These are phyloP conservation scores for Fusarium austroafricanum DNA, from an alignment of 2,329 filamentous ascomycete genomes.

Conservation along the genomic window DNA sequence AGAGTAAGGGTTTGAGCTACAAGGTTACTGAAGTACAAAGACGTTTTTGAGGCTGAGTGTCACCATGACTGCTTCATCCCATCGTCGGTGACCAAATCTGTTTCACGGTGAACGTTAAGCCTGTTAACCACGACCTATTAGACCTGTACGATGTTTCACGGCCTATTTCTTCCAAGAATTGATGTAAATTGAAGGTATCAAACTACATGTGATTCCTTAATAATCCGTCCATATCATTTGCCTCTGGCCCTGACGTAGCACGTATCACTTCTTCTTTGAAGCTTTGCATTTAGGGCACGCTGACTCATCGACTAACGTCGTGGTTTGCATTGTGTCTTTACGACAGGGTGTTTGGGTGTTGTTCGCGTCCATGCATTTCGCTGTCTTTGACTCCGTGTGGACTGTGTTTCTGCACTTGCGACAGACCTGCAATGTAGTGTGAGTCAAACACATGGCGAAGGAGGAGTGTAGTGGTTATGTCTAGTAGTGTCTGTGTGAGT, in stretches of 20 bases:
- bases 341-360: neutral
- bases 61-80: neutral
- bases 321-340: neutral
- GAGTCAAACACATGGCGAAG: neutral
- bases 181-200: neutral
- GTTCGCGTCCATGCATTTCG: neutral
- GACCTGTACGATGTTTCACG: conserved; percentile 4
- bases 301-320: neutral
- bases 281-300: neutral
- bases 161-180: too few relatives aligned
- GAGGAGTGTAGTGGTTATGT: neutral
- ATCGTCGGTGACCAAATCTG: neutral
- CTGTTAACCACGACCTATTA: too few relatives aligned
- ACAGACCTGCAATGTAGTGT: neutral
- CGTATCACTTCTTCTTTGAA: neutral
- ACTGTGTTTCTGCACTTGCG: neutral
- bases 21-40: neutral
- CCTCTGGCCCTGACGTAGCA: too few relatives aligned
- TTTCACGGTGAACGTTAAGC: neutral
- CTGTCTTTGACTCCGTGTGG: neutral
- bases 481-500: too few relatives aligned
- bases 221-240: too few relatives aligned
- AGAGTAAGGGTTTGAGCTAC: neutral
- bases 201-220: too few relatives aligned
- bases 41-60: neutral